These are phyloP conservation scores for Isabelozyma rhagii DNA, from an alignment of 805 yeast genomes.

Conservation along the genomic window DNA sequence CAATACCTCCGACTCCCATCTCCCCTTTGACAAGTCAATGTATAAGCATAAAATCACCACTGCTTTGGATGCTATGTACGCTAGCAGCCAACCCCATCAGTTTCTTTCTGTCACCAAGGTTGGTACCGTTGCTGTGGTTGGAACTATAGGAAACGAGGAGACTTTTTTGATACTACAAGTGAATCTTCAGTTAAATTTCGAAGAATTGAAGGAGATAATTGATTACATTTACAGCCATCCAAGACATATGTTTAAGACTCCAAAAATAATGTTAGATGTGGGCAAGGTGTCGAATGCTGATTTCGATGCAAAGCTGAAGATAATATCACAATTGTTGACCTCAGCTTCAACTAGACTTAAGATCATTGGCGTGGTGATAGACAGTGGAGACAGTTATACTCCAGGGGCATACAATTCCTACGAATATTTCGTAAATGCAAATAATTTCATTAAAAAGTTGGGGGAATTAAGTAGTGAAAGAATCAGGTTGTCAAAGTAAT, in stretches of 20 bases:
- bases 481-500: background rate
- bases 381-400: constrained; percentile 37
- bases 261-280: constrained; percentile 27
- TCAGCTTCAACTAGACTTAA: constrained; percentile 9
- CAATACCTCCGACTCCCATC: constrained; percentile 18
- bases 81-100: constrained; percentile 43
- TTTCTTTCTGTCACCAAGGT: constrained; percentile 46
- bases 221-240: constrained; percentile 14
- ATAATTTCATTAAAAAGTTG: constrained; percentile 16
- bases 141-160: constrained; percentile 49
- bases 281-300: constrained; percentile 17
- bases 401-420: constrained; percentile 3
- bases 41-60: constrained; percentile 30
- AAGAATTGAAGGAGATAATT: constrained; percentile 11
- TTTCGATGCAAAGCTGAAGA: constrained; percentile 10
- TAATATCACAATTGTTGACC: constrained; percentile 11
- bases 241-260: constrained; percentile 6
- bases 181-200: constrained; percentile 8
- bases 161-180: constrained; percentile 42
- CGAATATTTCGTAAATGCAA: constrained; percentile 16
- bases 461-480: constrained; percentile 10
- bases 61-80: constrained; percentile 44
- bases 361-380: constrained; percentile 34
- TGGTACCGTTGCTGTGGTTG: constrained; percentile 48
- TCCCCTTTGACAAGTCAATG: constrained; percentile 16